phyloP scores from a whole-genome alignment of 2,329 filamentous ascomycete species.

The Aspergillus oerlinghausenensis region DNA sequence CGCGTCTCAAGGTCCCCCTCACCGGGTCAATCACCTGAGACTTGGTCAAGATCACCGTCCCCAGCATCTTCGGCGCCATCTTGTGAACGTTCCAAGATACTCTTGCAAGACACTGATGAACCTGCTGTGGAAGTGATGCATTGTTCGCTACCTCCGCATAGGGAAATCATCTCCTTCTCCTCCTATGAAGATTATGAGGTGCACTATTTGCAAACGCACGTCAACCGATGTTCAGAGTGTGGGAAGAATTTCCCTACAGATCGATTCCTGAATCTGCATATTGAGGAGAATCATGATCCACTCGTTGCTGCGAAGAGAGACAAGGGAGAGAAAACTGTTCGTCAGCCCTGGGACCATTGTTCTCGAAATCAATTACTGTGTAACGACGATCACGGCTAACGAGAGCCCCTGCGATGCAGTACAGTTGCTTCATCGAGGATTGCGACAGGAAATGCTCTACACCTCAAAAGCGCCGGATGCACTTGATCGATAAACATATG shows the following conservation, averaged over 20 bases:
- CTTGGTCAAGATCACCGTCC: conserved; percentile 23
- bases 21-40: conserved; percentile 25
- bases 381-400: neutral
- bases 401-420: conserved; percentile 51
- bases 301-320: conserved; percentile 67
- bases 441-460: conserved; percentile 83
- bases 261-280: conserved; percentile 76
- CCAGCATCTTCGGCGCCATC: conserved; percentile 19
- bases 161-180: conserved; percentile 63
- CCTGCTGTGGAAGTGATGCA: conserved; percentile 55
- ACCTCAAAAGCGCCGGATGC: conserved; percentile 75
- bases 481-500: conserved; percentile 90
- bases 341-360: conserved; percentile 24
- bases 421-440: conserved; percentile 81
- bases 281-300: conserved; percentile 86
- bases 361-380: neutral
- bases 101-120: conserved; percentile 51
- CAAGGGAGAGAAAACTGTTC: conserved; percentile 79
- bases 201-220: conserved; percentile 77
- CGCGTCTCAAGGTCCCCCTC: conserved; percentile 46
- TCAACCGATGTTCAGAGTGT: conserved; percentile 81
- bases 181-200: conserved; percentile 78
- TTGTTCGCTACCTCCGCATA: conserved; percentile 79
- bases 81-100: conserved; percentile 48
- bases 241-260: conserved; percentile 81